A percentile compares a stretch with the other conserved stretches of the same genome.
Conservation (phyloP, 805 yeast species). For the Ogataea parapolymorpha region DNA sequence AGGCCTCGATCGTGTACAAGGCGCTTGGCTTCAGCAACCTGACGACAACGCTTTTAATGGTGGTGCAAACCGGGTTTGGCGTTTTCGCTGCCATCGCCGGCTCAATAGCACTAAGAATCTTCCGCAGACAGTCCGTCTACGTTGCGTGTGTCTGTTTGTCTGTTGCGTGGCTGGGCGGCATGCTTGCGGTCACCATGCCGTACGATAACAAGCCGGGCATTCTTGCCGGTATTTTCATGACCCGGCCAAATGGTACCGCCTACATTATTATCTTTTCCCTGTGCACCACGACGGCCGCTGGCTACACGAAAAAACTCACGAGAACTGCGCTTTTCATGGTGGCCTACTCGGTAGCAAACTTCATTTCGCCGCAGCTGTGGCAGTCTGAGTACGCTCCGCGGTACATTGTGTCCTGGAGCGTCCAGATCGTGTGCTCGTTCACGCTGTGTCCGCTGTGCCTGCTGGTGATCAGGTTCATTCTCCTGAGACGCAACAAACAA, state of each 20-base stretch:
- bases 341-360: constrained; percentile 47
- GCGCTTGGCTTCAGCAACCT: constrained; percentile 16
- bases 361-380: constrained; percentile 58
- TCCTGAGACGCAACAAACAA: constrained; percentile 45
- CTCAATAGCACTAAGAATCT: constrained; percentile 13
- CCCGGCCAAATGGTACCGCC: constrained; percentile 23
- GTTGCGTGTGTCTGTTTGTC: neutral
- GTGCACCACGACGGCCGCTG: constrained; percentile 35
- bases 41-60: constrained; percentile 21
- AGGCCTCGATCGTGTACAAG: constrained; percentile 14
- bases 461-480: constrained; percentile 41
- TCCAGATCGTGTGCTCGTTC: constrained; percentile 51
- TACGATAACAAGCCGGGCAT: constrained; percentile 5
- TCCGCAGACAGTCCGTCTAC: constrained; percentile 14
- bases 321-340: constrained; percentile 48
- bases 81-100: constrained; percentile 21
- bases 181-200: constrained; percentile 4
- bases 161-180: constrained; percentile 1
- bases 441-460: constrained; percentile 43
- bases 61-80: constrained; percentile 23
- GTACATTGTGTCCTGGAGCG: constrained; percentile 49
- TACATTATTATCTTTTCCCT: constrained; percentile 28
- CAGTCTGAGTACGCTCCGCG: constrained; percentile 44
- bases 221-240: constrained; percentile 7
- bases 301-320: constrained; percentile 49